These are phyloP conservation scores for Aspergillus fructus DNA, from an alignment of 2,329 filamentous ascomycete species.

Conservation along the genomic window DNA sequence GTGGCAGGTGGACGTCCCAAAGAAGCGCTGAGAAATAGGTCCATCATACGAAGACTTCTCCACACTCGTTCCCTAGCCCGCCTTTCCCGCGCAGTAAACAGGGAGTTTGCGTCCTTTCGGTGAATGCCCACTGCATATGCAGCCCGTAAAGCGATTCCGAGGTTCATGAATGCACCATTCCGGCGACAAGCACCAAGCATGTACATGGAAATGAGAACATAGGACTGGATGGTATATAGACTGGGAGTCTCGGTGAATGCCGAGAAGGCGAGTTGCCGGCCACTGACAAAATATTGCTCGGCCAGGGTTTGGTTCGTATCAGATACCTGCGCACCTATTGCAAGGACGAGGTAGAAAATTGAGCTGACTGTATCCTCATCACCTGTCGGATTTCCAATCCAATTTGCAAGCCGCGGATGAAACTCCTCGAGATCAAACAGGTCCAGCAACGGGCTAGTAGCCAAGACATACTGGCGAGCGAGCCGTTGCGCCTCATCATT, in stretches of 20 bases:
- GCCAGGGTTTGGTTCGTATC: slow-evolving; percentile 42
- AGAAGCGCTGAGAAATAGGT: slow-evolving; percentile 52
- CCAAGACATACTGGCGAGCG: slow-evolving; percentile 45
- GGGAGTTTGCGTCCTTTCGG: slow-evolving; percentile 52
- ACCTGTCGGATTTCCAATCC: slow-evolving; percentile 36
- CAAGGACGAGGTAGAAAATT: slow-evolving; percentile 53
- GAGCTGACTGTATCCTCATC: slow-evolving; percentile 46
- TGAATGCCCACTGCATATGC: slow-evolving; percentile 55
- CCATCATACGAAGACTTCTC: slow-evolving; percentile 54
- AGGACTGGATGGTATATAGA: slow-evolving; percentile 52
- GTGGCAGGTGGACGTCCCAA: slow-evolving; percentile 55
- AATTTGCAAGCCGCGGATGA: slow-evolving; percentile 37
- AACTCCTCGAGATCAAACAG: slow-evolving; percentile 50
- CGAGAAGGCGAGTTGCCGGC: slow-evolving; percentile 45
- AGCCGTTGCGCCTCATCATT: slow-evolving; percentile 42
- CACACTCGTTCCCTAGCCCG: slow-evolving; percentile 50
- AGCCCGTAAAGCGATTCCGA: slow-evolving; percentile 52
- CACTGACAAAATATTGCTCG: slow-evolving; percentile 50
- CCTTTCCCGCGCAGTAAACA: slow-evolving; percentile 46
- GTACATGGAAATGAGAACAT: slow-evolving; percentile 52
- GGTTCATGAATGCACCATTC: slow-evolving; percentile 54
- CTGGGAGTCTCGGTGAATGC: slow-evolving; percentile 52
- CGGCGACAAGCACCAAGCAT: slow-evolving; percentile 53
- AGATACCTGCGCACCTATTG: slow-evolving; percentile 48
- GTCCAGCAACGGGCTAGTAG: slow-evolving; percentile 50